Base-by-base conservation (phyloP, 2,329 filamentous ascomycete genomes). In the Monilinia laxa region DNA sequence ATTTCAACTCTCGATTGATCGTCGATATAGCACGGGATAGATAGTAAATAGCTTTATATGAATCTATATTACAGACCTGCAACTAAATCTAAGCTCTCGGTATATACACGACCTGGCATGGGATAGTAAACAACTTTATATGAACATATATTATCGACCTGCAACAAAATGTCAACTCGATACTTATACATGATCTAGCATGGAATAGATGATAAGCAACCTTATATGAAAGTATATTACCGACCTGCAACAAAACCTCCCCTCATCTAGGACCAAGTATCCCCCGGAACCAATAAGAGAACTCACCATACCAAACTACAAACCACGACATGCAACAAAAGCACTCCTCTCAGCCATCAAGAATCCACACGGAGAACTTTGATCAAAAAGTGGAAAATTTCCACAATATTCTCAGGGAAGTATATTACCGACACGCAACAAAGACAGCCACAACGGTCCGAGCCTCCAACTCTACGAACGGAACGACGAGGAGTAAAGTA, bases 271-370 rank as follows among this genome's bases (percentile, higher is more conserved):
- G 11, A 18, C 1, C 1, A n/a, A 49, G 2, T 18, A 23, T 4
- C 28, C 49, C 42, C 57, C 20, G 3, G 2, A n/a, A 11, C 57
- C 42, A 49, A 59, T 49, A 7, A 59, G 9, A 59, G 2, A 49
- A 23, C 20, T 49, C 35, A 59, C 25, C 57, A 49, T 11, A 6
- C 57, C 20, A 10, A n/a, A 59, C 28, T 23, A 59, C 16, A 35
- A 49, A 35, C 57, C 23, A 49, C 42, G 57, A 38, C 7, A 18
- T 49, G 42, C 57, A 35, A 60, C 57, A 60, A 60, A 49, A 23
- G 3, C 12, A 10, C 2, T 28, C 25, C 20, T 49, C 4, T 18
- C 12, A 28, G 57, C 6, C 42, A n/a, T 20, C 40, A 18, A 16
- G 25, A 59, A 59, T 35, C 57, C 20, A 59, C 16, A 49, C 28